These are phyloP conservation scores for Apiospora malaysiana DNA, from an alignment of 2,329 filamentous ascomycete genomes.

Conservation along the genomic window DNA sequence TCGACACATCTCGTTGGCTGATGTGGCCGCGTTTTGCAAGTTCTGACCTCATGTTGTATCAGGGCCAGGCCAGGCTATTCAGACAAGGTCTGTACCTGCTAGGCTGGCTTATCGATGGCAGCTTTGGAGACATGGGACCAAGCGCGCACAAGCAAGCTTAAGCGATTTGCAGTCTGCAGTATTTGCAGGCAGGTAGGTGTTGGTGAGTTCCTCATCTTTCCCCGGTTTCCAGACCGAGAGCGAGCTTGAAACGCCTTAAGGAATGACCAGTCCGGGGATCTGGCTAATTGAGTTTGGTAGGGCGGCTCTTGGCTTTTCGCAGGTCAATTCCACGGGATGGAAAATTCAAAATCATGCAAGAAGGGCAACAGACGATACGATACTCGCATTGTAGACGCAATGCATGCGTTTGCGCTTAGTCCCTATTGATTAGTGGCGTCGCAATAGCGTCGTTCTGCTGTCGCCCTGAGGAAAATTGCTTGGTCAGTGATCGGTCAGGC, in stretches of 20 bases:
- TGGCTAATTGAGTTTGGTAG: constrained; percentile 18
- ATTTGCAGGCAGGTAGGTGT: neutral
- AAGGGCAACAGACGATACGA: constrained; percentile 13
- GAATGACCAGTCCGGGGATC: neutral
- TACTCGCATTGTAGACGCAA: constrained; percentile 6
- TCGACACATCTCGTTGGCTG: neutral
- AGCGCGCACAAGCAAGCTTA: neutral
- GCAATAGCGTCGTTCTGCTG: constrained; percentile 11
- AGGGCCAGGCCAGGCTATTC: neutral
- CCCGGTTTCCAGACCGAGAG: neutral
- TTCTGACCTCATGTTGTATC: neutral
- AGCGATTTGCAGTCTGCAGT: neutral
- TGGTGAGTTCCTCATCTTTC: neutral
- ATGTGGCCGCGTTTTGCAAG: neutral
- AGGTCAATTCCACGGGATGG: neutral
- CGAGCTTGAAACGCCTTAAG: neutral
- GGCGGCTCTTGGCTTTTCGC: neutral
- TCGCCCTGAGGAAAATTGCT: constrained; percentile 13
- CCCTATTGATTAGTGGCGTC: constrained; percentile 1
- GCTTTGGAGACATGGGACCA: neutral
- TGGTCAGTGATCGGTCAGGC: neutral
- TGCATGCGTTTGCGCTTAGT: neutral
- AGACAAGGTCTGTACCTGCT: neutral
- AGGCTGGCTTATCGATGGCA: neutral
- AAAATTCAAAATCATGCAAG: constrained; percentile 16